Conservation (phyloP, 495 filamentous ascomycete species). For the Lindgomyces ingoldianus region DNA sequence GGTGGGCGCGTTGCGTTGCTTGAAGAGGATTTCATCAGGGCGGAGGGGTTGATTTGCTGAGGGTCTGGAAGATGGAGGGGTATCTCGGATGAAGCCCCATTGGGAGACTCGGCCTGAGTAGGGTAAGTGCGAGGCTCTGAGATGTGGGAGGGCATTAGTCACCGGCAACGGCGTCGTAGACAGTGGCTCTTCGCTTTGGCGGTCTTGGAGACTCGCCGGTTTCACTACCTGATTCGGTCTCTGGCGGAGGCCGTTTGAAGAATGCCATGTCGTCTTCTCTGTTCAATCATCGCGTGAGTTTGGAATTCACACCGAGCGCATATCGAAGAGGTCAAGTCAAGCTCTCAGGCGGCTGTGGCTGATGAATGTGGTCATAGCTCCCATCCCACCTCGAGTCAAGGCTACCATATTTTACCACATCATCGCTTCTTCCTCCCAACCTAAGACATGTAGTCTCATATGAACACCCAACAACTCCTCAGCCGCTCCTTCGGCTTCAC, state of each 20-base stretch:
- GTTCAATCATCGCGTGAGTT: neutral
- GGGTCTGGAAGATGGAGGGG: neutral
- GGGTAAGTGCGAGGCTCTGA: neutral
- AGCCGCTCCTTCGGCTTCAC: constrained; percentile 68
- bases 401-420: neutral
- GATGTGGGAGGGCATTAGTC: constrained; percentile 2
- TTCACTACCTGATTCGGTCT: constrained; percentile 8
- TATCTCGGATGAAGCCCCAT: constrained; percentile 21
- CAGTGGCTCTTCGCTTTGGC: constrained; percentile 42
- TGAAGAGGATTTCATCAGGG: constrained; percentile 77
- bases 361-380: constrained; percentile 17
- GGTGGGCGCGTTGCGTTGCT: constrained; percentile 58
- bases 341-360: neutral
- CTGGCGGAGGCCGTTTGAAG: constrained; percentile 16
- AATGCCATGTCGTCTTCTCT: neutral
- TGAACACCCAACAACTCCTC: constrained; percentile 74
- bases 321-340: constrained; percentile 3
- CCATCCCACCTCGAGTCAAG: neutral
- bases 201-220: neutral
- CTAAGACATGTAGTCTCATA: constrained; percentile 52
- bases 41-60: constrained; percentile 53
- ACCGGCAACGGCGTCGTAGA: constrained; percentile 86
- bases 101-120: constrained; percentile 22
- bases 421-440: neutral
- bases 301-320: neutral